Base-by-base conservation (phyloP, 169 alveolate genomes). In the Babesia caballi region DNA sequence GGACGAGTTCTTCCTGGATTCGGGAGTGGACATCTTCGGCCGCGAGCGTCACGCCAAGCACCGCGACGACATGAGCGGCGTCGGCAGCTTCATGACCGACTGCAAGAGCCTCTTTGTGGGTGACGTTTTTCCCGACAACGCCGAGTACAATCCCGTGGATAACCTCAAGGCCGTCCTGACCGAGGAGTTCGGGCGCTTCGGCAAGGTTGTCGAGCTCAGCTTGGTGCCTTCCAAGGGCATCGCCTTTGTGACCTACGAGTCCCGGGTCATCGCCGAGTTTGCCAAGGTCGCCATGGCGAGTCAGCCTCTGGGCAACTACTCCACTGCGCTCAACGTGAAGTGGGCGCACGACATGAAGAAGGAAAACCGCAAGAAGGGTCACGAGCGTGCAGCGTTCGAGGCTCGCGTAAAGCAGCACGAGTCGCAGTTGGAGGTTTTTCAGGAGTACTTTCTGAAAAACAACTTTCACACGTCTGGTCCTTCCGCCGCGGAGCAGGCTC, bases 261-360 rank as follows among this genome's bases (percentile, higher is more conserved):
- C 94, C 54, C 81, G 99, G 66, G 96, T 97, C 28, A 94, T 90
- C 66, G 99, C 99, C 0, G 99, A 98, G 88, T 97, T 96, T 81
- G 99, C 99, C 0, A 98, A 96, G 82, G 99, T 96, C 67, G 99
- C 99, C 0, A 96, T 98, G 99, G 92, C 95, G 38, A 96, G 96
- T 56, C 98, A 97, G 66, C 92, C 96, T 1, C 65, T 97, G 42
- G 97, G 91, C 30, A 92, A 86, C 40, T 95, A 94, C 25, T 84
- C 91, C 40, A 82, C 89, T 0, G 98, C 97, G 42, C 94, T 98
- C 11, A 83, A 89, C 49, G 96, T 97, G 27, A 95, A 92, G 54
- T 98, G 99, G 99, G 98, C 99, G 5, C 89, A 77, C 30, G 92
- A 87, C 36, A 56, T 87, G 59, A 82, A 81, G 75, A 77, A 69